A percentile compares a stretch with the other conserved stretches of the same genome.
These are phyloP conservation scores for Diplodia seriata DNA, from an alignment of 2,329 filamentous ascomycete species.

Conservation along the genomic window DNA sequence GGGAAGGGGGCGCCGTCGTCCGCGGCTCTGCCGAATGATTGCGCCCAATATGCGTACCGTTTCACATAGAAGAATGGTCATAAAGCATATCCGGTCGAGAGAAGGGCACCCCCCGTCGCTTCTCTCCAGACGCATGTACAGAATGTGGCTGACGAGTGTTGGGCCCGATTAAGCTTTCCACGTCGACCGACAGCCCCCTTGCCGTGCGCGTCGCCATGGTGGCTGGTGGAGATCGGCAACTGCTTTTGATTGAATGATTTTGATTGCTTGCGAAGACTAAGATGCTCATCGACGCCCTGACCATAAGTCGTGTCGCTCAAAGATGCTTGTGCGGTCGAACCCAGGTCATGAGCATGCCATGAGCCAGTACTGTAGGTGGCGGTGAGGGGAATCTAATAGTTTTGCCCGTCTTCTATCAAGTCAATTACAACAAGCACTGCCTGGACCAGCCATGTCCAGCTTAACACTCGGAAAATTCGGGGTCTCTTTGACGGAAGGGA, in stretches of 20 bases:
- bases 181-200: slow-evolving; percentile 3
- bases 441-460: slow-evolving; percentile 27
- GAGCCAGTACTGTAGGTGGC: not conserved
- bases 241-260: slow-evolving; percentile 11
- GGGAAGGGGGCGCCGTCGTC: no score
- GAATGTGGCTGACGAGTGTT: no score
- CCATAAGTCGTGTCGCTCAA: not conserved
- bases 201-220: not conserved
- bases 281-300: not conserved
- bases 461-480: slow-evolving; percentile 14
- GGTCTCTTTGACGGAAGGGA: slow-evolving; percentile 26
- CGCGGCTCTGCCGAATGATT: not conserved
- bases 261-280: slow-evolving; percentile 1
- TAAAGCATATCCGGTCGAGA: not conserved
- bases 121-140: no score
- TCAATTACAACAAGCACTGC: slow-evolving; percentile 30
- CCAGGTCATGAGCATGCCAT: not conserved
- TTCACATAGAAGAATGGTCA: slow-evolving; percentile 13
- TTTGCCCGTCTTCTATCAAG: slow-evolving; percentile 29
- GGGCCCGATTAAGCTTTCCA: slow-evolving; percentile 9
- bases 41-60: slow-evolving; percentile 16
- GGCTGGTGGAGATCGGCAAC: slow-evolving; percentile 23
- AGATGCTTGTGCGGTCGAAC: no score
- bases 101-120: not conserved
- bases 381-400: slow-evolving; percentile 16